These are phyloP conservation scores for Macadamia tetraphylla DNA, from an alignment of 164 flowering plant species.

Conservation along the genomic window DNA sequence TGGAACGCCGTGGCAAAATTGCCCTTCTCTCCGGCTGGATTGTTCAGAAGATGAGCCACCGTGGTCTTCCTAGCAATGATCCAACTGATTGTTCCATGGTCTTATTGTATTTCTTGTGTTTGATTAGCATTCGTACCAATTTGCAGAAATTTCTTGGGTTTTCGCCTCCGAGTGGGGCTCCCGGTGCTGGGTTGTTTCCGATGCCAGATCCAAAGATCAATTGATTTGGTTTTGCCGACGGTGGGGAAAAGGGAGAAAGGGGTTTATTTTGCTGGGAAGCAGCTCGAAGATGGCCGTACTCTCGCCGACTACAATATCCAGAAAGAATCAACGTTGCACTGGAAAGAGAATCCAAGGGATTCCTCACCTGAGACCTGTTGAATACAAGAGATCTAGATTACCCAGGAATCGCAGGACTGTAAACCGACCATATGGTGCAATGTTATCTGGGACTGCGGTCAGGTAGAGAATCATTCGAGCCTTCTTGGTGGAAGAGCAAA, in stretches of 20 bases:
- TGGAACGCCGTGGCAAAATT: constrained; percentile 86
- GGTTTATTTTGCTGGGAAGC: background rate
- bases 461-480: constrained; percentile 53
- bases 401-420: constrained; percentile 59
- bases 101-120: constrained; percentile 82
- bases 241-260: background rate
- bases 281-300: too few relatives aligned
- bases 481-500: constrained; percentile 44
- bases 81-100: constrained; percentile 97
- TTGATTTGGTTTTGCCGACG: constrained; percentile 16
- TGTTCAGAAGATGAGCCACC: constrained; percentile 90
- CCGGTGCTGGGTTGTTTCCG: constrained; percentile 76
- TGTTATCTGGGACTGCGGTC: constrained; percentile 57
- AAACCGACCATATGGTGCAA: constrained; percentile 67
- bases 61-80: constrained; percentile 73
- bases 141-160: constrained; percentile 97
- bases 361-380: constrained; percentile 67
- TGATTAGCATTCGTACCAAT: constrained; percentile 92
- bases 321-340: too few relatives aligned
- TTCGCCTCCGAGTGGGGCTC: constrained; percentile 83
- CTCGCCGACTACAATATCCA: too few relatives aligned
- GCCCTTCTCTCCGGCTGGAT: constrained; percentile 62
- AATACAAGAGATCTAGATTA: constrained; percentile 59
- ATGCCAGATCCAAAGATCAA: constrained; percentile 90
- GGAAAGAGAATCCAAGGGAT: constrained; percentile 18